Percentiles rank a stretch among this genome's conserved stretches.
phyloP scores from a whole-genome alignment of 2,329 filamentous ascomycete genomes.

The Xylaria multiplex region DNA sequence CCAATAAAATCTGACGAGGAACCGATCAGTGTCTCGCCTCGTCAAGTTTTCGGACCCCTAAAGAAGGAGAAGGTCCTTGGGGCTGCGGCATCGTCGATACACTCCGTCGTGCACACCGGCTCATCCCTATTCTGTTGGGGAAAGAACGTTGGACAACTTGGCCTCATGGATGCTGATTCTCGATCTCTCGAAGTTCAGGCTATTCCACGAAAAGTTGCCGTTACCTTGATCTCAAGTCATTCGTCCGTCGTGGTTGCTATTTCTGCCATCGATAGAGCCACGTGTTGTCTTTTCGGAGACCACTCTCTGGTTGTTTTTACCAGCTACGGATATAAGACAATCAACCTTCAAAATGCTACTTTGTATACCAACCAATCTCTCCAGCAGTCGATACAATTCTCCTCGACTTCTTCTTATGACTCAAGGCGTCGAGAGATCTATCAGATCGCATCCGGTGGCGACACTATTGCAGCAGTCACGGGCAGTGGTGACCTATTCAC shows the following conservation, averaged over 20 bases:
- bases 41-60: constrained; percentile 89
- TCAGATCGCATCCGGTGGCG: constrained; percentile 84
- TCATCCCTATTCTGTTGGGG: constrained; percentile 91
- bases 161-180: constrained; percentile 93
- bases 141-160: constrained; percentile 93
- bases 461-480: constrained; percentile 90
- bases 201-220: constrained; percentile 85
- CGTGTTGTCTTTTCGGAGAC: constrained; percentile 84
- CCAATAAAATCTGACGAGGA: constrained; percentile 79
- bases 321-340: constrained; percentile 93
- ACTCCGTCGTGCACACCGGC: constrained; percentile 88
- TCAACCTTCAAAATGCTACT: constrained; percentile 81
- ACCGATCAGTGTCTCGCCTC: constrained; percentile 80
- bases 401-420: constrained; percentile 73
- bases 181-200: constrained; percentile 86
- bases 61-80: constrained; percentile 87
- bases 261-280: constrained; percentile 90
- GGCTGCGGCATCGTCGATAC: constrained; percentile 86
- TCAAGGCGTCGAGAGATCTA: constrained; percentile 73
- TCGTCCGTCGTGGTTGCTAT: constrained; percentile 76
- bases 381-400: constrained; percentile 62
- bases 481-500: constrained; percentile 89
- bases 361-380: constrained; percentile 76
- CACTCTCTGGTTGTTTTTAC: constrained; percentile 93
- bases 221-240: constrained; percentile 75